Evolutionary conservation across 306 rosid genomes (phyloP).

Genomic region (Cicer yamashitae): DNA sequence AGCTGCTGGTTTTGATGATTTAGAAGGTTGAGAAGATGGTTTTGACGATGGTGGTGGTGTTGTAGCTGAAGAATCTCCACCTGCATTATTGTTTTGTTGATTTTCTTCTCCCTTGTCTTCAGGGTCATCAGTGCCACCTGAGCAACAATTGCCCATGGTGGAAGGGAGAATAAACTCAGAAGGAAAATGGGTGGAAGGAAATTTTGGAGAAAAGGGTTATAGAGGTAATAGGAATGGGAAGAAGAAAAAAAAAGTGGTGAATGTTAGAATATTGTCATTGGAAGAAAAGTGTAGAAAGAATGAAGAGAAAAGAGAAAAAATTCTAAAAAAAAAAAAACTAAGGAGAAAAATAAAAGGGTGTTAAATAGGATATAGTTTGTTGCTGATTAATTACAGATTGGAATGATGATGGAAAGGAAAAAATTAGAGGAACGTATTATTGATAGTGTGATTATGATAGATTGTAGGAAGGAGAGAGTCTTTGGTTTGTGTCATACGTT

Average conservation of each 20-base stretch:
- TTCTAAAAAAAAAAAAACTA: constrained; percentile 43
- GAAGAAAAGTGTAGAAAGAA: constrained; percentile 44
- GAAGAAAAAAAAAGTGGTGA: constrained; percentile 36
- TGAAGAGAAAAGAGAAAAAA: constrained; percentile 30
- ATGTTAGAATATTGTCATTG: constrained; percentile 45
- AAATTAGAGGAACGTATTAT: constrained; percentile 41
- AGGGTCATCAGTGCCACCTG: constrained; percentile 61
- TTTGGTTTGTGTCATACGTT: constrained; percentile 30
- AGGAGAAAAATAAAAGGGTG: constrained; percentile 38
- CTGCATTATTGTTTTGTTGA: neutral
- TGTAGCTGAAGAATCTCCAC: constrained; percentile 14
- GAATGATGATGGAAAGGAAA: constrained; percentile 48
- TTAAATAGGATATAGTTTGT: constrained; percentile 38
- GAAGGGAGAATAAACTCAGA: constrained; percentile 42
- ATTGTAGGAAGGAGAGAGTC: constrained; percentile 58
- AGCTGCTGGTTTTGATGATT: constrained; percentile 44
- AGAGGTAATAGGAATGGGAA: constrained; percentile 36
- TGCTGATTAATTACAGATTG: constrained; percentile 51
- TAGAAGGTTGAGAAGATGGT: constrained; percentile 47
- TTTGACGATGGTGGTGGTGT: constrained; percentile 43
- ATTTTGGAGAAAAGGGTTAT: constrained; percentile 9
- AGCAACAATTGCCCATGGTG: constrained; percentile 97
- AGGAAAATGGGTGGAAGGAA: neutral
- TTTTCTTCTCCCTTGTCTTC: constrained; percentile 44
- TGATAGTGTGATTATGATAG: constrained; percentile 45